These are phyloP conservation scores for Mrakia gelida DNA, from an alignment of 768 basidiomycete species.

Conservation along the genomic window DNA sequence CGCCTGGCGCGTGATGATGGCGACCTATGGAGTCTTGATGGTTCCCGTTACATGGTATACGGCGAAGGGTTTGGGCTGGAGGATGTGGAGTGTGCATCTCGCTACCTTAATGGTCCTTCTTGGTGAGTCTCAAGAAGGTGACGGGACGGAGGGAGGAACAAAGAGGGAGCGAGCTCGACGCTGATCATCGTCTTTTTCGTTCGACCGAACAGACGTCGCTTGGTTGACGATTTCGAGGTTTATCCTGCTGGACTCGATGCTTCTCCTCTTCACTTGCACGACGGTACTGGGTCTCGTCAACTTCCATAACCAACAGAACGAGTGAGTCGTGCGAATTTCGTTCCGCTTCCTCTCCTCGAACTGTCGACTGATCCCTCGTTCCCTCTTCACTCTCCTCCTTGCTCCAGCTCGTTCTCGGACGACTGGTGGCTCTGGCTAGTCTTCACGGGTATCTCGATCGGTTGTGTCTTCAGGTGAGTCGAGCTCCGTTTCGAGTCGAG, in stretches of 20 bases:
- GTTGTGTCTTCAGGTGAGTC: constrained; percentile 82
- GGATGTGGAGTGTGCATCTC: constrained; percentile 78
- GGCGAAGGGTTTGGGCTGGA: constrained; percentile 88
- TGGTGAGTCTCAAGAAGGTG: constrained; percentile 54
- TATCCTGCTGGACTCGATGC: constrained; percentile 95
- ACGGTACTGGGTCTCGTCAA: constrained; percentile 91
- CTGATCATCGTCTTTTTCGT: background rate
- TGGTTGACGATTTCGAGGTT: constrained; percentile 97
- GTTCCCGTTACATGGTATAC: constrained; percentile 98
- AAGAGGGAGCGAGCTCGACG: background rate
- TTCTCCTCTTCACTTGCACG: constrained; percentile 97
- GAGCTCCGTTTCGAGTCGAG: background rate
- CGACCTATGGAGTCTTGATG: constrained; percentile 88
- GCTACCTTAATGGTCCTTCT: constrained; percentile 89
- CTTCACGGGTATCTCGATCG: constrained; percentile 91
- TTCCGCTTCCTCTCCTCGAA: constrained; percentile 22
- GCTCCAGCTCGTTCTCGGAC: constrained; percentile 77
- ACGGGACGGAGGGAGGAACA: background rate
- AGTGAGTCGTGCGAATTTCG: no score
- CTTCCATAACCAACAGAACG: constrained; percentile 94
- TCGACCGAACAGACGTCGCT: constrained; percentile 66
- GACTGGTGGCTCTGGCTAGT: constrained; percentile 98
- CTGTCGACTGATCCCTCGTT: background rate
- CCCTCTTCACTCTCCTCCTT: background rate
- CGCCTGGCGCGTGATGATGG: constrained; percentile 91